phyloP scores from a whole-genome alignment of 345 rosid genomes.

The Eucalyptus cloeziana region DNA sequence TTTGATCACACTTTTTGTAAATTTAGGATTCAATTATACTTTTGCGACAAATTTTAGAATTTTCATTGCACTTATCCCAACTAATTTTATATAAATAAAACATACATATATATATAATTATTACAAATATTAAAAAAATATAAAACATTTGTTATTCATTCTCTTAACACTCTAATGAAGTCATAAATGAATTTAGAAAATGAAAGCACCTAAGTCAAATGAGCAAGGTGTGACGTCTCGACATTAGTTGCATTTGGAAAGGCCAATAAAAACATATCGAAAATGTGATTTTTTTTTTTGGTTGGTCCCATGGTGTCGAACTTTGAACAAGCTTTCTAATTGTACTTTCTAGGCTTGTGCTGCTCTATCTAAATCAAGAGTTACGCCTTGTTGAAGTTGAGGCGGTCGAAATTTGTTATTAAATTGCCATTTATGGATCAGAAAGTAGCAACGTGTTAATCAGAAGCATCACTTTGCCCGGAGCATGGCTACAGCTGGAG shows the following conservation, averaged over 20 bases:
- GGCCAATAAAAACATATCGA: background rate
- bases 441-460: background rate
- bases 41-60: accelerated
- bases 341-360: background rate
- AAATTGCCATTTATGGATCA: background rate
- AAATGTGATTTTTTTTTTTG: background rate
- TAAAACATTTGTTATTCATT: too few species aligned
- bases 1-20: too few species aligned
- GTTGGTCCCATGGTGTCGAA: background rate
- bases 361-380: background rate
- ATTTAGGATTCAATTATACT: accelerated
- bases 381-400: background rate
- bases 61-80: too few species aligned
- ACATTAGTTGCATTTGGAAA: background rate
- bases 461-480: background rate
- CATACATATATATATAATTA: background rate
- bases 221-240: background rate
- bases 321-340: background rate
- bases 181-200: background rate
- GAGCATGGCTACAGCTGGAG: background rate
- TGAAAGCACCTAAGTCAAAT: background rate
- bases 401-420: background rate
- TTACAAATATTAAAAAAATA: background rate
- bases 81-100: too few species aligned
- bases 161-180: background rate